Evolutionary conservation across 75 land plant species (phyloP), one percentile per base, ranked within the genome.

Genomic region (Chamaecyparis obtusa): DNA sequence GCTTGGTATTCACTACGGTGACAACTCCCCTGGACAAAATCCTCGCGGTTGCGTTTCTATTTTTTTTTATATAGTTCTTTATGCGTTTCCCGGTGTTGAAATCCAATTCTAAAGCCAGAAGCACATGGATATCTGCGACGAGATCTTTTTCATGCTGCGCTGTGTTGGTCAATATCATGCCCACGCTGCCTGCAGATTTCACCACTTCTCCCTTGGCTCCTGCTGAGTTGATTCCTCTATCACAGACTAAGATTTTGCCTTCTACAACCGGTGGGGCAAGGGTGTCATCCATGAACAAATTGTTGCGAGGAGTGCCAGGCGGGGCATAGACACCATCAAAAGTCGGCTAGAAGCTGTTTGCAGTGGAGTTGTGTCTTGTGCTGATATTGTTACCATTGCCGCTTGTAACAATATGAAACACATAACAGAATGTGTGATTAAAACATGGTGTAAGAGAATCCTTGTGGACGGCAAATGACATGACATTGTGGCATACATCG

Each of bases 81-180:
- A 91, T 87, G 17, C n/a, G 82, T 3, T 33, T 32, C 16, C 85
- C 90, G 9, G 51, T 88, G 0, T 13, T n/a, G 44, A 41, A 64
- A 0, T 91, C 85, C 37, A 91, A 86, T 16, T 39, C 55, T 9
- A 85, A 48, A 1, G 92, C 87, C 1, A 88, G 94, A 32, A 93
- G 85, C 7, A 87, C 33, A 76, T 92, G 93, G 37, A 49, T 33
- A 4, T 89, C 88, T 16, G 87, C 92, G 0, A 88, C 82, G 36
- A 92, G 86, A 74, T 92, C 97, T 83, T 96, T 92, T 2, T 93
- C 94, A 64, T 87, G 87, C 3, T 33, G 36, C 1, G 86, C 92
- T 0, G 88, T 89, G 84, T 92, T 93, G 0, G 90, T 86, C 24
- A 96, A 85, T 72, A 96, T 95, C 95, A 96, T 91, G 60, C 96